phyloP scores from a whole-genome alignment of 177 flowering plant genomes.

The Tripterygium wilfordii region DNA sequence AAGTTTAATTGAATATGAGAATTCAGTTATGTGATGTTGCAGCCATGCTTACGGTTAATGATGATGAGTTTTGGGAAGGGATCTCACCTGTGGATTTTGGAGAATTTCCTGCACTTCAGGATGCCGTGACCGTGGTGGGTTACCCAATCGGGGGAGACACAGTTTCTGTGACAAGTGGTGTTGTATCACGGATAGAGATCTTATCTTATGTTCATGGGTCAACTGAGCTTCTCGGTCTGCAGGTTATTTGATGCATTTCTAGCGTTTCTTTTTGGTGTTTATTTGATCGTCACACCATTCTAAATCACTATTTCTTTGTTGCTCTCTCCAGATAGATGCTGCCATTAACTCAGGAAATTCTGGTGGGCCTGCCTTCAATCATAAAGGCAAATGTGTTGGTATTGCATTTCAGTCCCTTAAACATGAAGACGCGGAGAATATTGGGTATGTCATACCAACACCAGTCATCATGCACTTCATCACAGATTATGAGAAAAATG shows the following conservation, averaged over 20 bases:
- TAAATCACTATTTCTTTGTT: conserved; percentile 4
- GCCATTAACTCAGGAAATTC: conserved; percentile 99
- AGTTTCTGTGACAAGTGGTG: conserved; percentile 98
- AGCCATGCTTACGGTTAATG: conserved; percentile 91
- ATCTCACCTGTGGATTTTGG: conserved; percentile 91
- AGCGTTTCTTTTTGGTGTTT: not conserved
- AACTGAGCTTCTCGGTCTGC: conserved; percentile 93
- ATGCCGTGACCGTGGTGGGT: conserved; percentile 98
- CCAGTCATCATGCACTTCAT: conserved; percentile 95
- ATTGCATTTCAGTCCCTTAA: conserved; percentile 99
- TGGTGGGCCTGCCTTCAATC: conserved; percentile 98
- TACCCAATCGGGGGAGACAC: conserved; percentile 99
- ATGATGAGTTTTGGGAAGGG: conserved; percentile 97
- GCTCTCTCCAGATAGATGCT: conserved; percentile 85
- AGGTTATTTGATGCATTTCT: conserved; percentile 37
- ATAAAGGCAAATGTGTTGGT: conserved; percentile 92
- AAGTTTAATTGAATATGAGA: no score
- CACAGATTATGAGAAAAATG: conserved; percentile 85
- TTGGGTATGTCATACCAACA: conserved; percentile 98
- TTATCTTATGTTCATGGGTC: conserved; percentile 96
- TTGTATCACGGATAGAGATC: conserved; percentile 97
- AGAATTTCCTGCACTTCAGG: conserved; percentile 88
- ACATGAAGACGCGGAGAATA: conserved; percentile 94
- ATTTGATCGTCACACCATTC: not conserved
- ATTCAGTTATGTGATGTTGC: conserved; percentile 15